Evolutionary conservation across 2,329 filamentous ascomycete species (phyloP).

Genomic region (Rutstroemia sp.): DNA sequence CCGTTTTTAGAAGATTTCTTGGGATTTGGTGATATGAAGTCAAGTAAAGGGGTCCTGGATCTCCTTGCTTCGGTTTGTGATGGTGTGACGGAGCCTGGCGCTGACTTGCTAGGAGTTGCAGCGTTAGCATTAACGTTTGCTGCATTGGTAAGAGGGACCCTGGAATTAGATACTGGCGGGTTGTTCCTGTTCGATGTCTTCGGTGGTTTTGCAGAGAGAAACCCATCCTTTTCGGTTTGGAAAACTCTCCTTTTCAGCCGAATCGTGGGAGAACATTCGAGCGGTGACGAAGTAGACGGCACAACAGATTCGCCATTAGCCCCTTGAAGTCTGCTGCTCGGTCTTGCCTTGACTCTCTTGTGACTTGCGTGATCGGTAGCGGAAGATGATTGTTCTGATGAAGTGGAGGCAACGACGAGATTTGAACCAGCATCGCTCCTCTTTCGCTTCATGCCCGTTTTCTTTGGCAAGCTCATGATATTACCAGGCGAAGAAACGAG

Average conservation of each 20-base stretch:
- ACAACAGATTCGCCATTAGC: background rate
- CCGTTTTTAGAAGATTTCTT: constrained; percentile 1
- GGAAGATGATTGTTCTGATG: constrained; percentile 1
- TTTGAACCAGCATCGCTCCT: background rate
- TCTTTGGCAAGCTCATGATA: background rate
- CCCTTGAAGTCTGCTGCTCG: background rate
- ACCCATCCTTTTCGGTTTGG: constrained; percentile 4
- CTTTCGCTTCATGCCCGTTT: background rate
- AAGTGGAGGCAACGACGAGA: constrained; percentile 2
- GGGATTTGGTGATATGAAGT: constrained; percentile 18
- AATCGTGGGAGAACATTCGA: background rate
- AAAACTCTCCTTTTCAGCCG: background rate
- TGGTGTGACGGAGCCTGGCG: background rate
- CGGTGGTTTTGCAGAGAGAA: background rate
- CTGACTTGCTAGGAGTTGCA: background rate
- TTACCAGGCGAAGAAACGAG: background rate
- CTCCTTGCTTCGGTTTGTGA: background rate
- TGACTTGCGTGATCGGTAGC: background rate
- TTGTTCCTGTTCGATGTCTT: background rate
- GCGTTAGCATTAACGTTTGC: background rate
- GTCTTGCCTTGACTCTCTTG: too few relatives aligned
- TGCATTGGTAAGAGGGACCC: background rate
- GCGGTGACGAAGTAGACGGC: background rate
- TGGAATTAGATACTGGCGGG: background rate
- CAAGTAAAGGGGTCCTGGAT: constrained; percentile 19